Evolutionary conservation across 345 rosid genomes (phyloP), one percentile per base, ranked within the genome.

Genomic region (Salix caprea): DNA sequence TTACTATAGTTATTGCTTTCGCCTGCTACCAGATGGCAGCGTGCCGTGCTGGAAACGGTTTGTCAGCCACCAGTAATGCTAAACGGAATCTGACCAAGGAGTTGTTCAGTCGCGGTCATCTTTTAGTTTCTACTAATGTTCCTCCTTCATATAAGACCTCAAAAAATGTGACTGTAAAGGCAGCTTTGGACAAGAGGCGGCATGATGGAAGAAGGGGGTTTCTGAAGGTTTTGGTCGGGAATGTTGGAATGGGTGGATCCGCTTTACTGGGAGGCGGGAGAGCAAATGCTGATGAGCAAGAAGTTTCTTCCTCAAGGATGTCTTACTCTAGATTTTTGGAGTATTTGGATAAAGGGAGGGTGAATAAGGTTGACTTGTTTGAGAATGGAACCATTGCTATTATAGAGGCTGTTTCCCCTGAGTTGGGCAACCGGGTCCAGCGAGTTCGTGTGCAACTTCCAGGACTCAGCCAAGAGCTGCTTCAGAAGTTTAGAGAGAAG

Each of bases 361-460:
- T 93, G 78, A 87, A 80, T 18, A 96, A 88, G 78, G 98, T 96
- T 6, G 99, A 96, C 86, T 86, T 92, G 87, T 96, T 84, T 81
- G 99, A 93, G 85, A 92, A 93, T 79, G 99, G 99, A 30, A 96
- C 99, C 0, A 96, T 96, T 74, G 99, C 99, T 76, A 91, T 96
- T 75, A 98, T 96, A 71, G 99, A 96, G 85, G 99, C 97, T 73
- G 81, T 93, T 75, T 93, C 98, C 68, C 99, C 99, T 61, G 97
- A 96, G 88, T 81, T 96, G 79, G 99, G 99, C 54, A 93, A 93
- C 83, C 88, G 99, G 65, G 84, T 93, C 67, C 97, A 96, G 75
- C 86, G 98, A 52, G 99, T 96, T 50, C 99, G 97, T 58, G 99
- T 96, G 61, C 99, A 96, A 82, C 86, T 96, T 2, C 99, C 99